A percentile compares a stretch with the other conserved stretches of the same genome.
These are phyloP conservation scores for Onygena corvina DNA, from an alignment of 2,329 filamentous ascomycete genomes.

Conservation along the genomic window DNA sequence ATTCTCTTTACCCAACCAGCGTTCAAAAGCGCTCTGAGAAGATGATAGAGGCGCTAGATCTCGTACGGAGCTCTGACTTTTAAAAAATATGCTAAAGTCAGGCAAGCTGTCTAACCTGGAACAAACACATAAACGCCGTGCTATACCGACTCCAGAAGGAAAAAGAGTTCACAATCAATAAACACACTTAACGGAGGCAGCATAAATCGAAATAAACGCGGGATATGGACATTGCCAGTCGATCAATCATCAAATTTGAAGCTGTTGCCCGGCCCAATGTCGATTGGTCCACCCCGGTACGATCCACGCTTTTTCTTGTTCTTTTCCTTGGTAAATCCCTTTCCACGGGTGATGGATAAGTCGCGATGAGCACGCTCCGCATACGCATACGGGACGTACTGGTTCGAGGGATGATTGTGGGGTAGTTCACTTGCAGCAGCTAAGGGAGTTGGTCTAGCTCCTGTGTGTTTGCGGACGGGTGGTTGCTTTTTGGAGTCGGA, in stretches of 20 bases:
- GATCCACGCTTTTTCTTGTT: conserved; percentile 94
- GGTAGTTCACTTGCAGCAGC: conserved; percentile 57
- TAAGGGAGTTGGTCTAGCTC: conserved; percentile 58
- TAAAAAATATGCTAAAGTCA: not conserved
- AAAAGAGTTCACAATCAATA: not conserved
- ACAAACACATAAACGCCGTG: conserved; percentile 3
- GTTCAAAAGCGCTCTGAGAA: not conserved
- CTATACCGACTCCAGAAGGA: not conserved
- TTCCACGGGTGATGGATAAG: conserved; percentile 80
- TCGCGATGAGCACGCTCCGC: conserved; percentile 80
- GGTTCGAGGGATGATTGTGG: conserved; percentile 64
- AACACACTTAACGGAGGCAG: not conserved
- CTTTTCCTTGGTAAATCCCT: conserved; percentile 99
- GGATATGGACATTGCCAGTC: not conserved
- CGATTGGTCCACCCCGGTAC: conserved; percentile 80
- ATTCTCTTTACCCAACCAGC: not conserved
- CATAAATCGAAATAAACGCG: not conserved
- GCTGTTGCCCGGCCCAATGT: conserved; percentile 67
- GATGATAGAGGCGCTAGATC: not conserved
- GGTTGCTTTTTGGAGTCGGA: conserved; percentile 18
- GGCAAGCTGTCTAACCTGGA: not conserved
- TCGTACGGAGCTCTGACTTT: not conserved
- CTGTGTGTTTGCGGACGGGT: conserved; percentile 35
- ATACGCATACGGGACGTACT: conserved; percentile 74
- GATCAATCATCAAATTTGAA: conserved; percentile 86